Evolutionary conservation across 768 basidiomycete species (phyloP).

Genomic region (Multifurca ochricompacta): DNA sequence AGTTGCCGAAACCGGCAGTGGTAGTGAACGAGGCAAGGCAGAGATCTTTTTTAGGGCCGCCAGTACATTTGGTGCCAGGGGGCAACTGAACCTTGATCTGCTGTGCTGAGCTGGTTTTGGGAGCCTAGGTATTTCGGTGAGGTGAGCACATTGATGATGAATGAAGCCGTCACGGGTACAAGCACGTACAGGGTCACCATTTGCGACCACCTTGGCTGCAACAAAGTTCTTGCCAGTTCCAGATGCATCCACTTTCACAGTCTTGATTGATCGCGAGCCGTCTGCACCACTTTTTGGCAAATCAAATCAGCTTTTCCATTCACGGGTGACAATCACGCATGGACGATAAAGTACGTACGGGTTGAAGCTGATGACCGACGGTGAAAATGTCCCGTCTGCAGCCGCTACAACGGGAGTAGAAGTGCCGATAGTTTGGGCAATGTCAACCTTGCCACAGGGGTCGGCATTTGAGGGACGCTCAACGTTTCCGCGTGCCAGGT

Average conservation of each 20-base stretch:
- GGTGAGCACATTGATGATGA: not conserved
- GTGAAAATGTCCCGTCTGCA: slow-evolving; percentile 36
- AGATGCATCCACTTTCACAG: slow-evolving; percentile 40
- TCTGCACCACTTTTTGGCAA: slow-evolving; percentile 32
- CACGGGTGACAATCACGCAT: slow-evolving; percentile 41
- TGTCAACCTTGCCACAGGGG: slow-evolving; percentile 39
- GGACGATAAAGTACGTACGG: slow-evolving; percentile 31
- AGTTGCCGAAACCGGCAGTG: slow-evolving; percentile 46
- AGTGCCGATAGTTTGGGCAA: slow-evolving; percentile 33
- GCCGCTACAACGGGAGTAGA: slow-evolving; percentile 25
- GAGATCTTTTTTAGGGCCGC: slow-evolving; percentile 36
- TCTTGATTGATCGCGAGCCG: slow-evolving; percentile 39
- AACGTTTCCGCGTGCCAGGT: slow-evolving; percentile 24
- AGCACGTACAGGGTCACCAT: slow-evolving; percentile 40
- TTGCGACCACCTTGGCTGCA: slow-evolving; percentile 36
- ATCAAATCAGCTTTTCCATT: slow-evolving; percentile 5
- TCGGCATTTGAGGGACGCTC: slow-evolving; percentile 26
- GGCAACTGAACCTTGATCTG: slow-evolving; percentile 39
- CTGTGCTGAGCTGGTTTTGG: slow-evolving; percentile 32
- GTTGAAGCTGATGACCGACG: slow-evolving; percentile 40
- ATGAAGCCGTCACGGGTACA: slow-evolving; percentile 18
- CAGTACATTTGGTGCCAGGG: slow-evolving; percentile 42
- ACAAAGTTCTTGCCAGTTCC: slow-evolving; percentile 28
- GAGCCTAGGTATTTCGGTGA: slow-evolving; percentile 29
- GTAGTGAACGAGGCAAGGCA: slow-evolving; percentile 48